phyloP scores from a whole-genome alignment of 192 early-diverging fungal species.

The Backusella macrospora region DNA sequence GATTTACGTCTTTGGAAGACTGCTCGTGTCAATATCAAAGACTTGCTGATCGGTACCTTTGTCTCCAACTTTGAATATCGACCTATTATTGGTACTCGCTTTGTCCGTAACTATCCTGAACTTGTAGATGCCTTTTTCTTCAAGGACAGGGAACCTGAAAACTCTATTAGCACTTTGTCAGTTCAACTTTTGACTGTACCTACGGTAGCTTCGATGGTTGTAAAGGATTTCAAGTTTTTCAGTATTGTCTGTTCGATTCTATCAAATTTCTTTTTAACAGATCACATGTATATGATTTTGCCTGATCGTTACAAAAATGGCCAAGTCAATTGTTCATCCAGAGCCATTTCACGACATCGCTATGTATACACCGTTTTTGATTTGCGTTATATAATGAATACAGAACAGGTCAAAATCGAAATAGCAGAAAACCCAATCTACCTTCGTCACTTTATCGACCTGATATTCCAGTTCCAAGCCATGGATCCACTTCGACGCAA shows the following conservation, averaged over 20 bases:
- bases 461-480: conserved; percentile 86
- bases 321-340: conserved; percentile 66
- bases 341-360: conserved; percentile 67
- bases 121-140: conserved; percentile 79
- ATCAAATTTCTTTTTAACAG: conserved; percentile 77
- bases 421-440: conserved; percentile 61
- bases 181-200: conserved; percentile 96
- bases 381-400: conserved; percentile 70
- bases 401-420: conserved; percentile 60
- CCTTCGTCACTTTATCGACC: conserved; percentile 73
- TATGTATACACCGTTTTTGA: conserved; percentile 87
- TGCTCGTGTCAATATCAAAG: conserved; percentile 72
- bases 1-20: conserved; percentile 91
- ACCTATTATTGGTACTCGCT: conserved; percentile 66
- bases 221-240: conserved; percentile 77
- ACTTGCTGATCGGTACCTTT: conserved; percentile 86
- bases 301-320: conserved; percentile 33
- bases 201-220: conserved; percentile 80
- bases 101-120: conserved; percentile 82
- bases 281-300: conserved; percentile 59
- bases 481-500: conserved; percentile 90
- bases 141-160: conserved; percentile 86
- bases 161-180: conserved; percentile 86
- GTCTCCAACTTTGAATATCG: conserved; percentile 81
- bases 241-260: conserved; percentile 77